phyloP scores from a whole-genome alignment of 2,329 filamentous ascomycete species.

The Tolypocladium paradoxum region DNA sequence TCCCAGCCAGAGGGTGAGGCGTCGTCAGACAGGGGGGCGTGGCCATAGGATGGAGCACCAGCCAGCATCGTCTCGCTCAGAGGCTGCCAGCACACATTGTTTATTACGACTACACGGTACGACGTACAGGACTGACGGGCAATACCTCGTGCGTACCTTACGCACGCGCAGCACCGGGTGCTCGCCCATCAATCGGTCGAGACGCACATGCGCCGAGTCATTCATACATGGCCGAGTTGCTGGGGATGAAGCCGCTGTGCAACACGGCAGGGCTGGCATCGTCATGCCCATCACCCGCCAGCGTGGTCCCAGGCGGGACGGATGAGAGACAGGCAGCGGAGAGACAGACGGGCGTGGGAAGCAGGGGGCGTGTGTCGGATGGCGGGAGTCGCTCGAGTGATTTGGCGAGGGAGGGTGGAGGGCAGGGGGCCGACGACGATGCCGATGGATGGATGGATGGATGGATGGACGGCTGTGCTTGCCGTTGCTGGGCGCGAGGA shows the following conservation, averaged over 20 bases:
- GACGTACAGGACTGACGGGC: not conserved
- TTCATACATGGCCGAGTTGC: not conserved
- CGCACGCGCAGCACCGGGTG: not conserved
- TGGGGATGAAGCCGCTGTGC: not conserved
- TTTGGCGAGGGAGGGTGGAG: not conserved
- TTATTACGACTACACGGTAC: not conserved
- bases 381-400: not conserved
- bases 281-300: not conserved
- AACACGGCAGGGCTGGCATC: not conserved
- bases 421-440: not conserved
- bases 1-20: not conserved
- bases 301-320: not conserved
- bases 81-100: slow-evolving; percentile 1
- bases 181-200: not conserved
- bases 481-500: not conserved
- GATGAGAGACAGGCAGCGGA: not conserved
- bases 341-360: not conserved
- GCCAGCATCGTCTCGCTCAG: not conserved
- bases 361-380: not conserved
- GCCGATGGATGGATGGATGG: not conserved
- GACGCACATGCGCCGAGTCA: not conserved
- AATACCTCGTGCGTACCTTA: not conserved
- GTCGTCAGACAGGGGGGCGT: not conserved
- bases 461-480: not conserved
- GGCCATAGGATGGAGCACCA: not conserved